These are phyloP conservation scores for Apiosordaria backusii DNA, from an alignment of 495 filamentous ascomycete genomes.

Conservation along the genomic window DNA sequence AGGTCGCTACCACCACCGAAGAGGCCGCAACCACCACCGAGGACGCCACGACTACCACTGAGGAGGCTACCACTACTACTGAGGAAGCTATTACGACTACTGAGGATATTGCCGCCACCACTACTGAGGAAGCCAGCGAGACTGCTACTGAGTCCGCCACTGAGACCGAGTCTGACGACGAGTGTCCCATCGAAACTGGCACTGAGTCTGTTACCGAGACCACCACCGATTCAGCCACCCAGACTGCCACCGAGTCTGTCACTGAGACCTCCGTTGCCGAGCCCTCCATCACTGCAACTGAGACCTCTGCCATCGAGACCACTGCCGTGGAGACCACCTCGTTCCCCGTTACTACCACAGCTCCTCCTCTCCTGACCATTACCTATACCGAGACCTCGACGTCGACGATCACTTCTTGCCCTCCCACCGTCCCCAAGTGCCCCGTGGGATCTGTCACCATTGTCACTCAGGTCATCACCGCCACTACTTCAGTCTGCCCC, in stretches of 20 bases:
- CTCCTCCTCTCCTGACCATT: slow-evolving; percentile 42
- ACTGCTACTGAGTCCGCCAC: slow-evolving; percentile 1
- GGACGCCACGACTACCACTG: background rate
- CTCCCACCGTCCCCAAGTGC: slow-evolving; percentile 55
- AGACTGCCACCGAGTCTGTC: background rate
- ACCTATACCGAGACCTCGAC: slow-evolving; percentile 48
- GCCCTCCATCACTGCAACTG: background rate
- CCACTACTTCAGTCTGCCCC: slow-evolving; percentile 25
- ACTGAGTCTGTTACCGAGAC: slow-evolving; percentile 17
- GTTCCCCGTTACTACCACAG: slow-evolving; percentile 25
- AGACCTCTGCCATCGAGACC: background rate
- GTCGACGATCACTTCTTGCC: slow-evolving; percentile 59
- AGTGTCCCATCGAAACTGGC: slow-evolving; percentile 11
- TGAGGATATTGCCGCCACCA: background rate
- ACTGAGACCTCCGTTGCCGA: slow-evolving; percentile 4
- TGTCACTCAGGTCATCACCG: slow-evolving; percentile 28
- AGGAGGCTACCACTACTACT: background rate
- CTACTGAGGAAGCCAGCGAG: slow-evolving; percentile 13
- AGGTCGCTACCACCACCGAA: background rate
- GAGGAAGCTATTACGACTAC: background rate
- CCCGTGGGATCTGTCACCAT: slow-evolving; percentile 34
- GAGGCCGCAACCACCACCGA: background rate
- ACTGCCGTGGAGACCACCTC: slow-evolving; percentile 14
- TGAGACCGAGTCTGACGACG: background rate
- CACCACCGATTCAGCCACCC: slow-evolving; percentile 18